phyloP scores from a whole-genome alignment of 1,139 yeast species.

The Saccharomyces uvarum region DNA sequence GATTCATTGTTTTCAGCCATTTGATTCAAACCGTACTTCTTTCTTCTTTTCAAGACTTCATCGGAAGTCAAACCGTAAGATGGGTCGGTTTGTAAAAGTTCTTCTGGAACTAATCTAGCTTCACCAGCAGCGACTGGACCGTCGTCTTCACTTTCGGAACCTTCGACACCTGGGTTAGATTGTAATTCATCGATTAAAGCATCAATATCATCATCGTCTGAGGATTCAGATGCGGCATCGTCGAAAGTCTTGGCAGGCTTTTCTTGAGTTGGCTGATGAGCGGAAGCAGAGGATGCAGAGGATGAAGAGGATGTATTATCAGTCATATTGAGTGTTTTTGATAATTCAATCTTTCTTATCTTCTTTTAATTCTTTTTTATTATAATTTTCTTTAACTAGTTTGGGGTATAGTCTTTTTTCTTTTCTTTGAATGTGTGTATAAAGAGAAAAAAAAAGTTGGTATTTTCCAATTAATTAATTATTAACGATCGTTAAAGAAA shows the following conservation, averaged over 20 bases:
- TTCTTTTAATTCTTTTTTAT: neutral
- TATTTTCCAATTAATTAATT: neutral
- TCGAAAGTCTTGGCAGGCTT: conserved; percentile 1
- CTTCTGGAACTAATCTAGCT: conserved; percentile 71
- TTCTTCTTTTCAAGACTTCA: conserved; percentile 77
- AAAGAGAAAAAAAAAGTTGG: neutral
- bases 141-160: conserved; percentile 43
- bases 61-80: conserved; percentile 67
- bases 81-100: conserved; percentile 78
- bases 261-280: conserved; percentile 1
- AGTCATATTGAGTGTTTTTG: neutral
- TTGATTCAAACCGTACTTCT: conserved; percentile 86
- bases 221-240: conserved; percentile 38
- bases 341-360: neutral
- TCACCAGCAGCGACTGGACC: conserved; percentile 34
- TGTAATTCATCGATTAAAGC: conserved; percentile 81
- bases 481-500: neutral
- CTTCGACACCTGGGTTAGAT: conserved; percentile 63
- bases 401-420: neutral
- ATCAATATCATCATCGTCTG: conserved; percentile 76
- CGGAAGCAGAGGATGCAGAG: neutral
- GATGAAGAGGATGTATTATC: neutral
- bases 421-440: neutral
- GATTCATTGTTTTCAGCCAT: conserved; percentile 90
- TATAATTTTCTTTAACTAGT: neutral